These are phyloP conservation scores for Fraxinus greggii DNA, from an alignment of 305 asterid species.

Conservation along the genomic window DNA sequence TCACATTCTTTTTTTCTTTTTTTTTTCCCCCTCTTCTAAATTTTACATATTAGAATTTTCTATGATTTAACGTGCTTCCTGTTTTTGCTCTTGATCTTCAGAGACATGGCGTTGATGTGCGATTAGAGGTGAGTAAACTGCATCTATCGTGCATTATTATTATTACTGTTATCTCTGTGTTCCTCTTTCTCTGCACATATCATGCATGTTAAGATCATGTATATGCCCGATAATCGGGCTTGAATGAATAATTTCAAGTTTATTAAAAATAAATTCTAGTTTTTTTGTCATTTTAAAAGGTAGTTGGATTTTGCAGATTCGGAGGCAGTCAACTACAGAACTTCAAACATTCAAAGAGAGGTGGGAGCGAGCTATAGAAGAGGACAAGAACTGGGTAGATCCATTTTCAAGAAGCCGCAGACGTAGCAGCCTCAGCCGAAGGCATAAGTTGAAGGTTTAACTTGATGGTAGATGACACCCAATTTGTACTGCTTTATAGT, in stretches of 20 bases:
- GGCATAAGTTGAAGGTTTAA: conserved; percentile 24
- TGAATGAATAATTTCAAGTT: neutral
- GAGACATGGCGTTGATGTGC: conserved; percentile 50
- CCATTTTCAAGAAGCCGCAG: conserved; percentile 44
- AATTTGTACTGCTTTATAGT: neutral
- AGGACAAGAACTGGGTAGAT: conserved; percentile 71
- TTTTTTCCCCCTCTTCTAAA: too few relatives aligned
- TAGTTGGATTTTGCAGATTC: conserved; percentile 44
- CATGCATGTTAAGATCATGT: neutral
- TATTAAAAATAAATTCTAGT: neutral
- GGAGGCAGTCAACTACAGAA: conserved; percentile 72
- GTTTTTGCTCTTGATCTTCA: conserved; percentile 22
- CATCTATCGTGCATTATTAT: neutral
- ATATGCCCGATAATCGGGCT: neutral
- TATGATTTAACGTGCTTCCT: conserved; percentile 4
- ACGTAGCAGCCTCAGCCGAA: conserved; percentile 23
- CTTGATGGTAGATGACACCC: neutral
- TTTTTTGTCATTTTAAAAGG: neutral
- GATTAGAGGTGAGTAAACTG: conserved; percentile 52
- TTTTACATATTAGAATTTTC: conserved; percentile 7
- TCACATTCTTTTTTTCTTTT: neutral
- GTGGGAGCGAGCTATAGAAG: conserved; percentile 71
- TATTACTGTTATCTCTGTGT: neutral
- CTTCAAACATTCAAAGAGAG: conserved; percentile 64
- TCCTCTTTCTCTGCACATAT: neutral